A percentile compares a stretch with the other conserved stretches of the same genome.
phyloP scores from a whole-genome alignment of 2,329 filamentous ascomycete genomes.

The Aulographum hederae region DNA sequence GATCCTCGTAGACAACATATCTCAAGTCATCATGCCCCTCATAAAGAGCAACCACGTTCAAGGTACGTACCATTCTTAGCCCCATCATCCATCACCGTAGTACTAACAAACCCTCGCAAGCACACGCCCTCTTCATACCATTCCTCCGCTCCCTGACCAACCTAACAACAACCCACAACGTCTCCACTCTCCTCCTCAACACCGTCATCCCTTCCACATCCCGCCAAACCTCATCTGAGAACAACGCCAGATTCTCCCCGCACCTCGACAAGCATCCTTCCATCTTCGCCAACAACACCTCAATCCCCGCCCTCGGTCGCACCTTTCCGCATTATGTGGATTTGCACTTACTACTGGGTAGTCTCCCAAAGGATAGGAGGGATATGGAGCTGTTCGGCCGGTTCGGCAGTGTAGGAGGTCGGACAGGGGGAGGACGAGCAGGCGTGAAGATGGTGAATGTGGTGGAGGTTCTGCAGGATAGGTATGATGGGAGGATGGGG shows the following conservation, averaged over 20 bases:
- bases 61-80: conserved; percentile 10
- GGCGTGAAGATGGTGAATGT: conserved; percentile 16
- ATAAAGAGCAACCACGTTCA: conserved; percentile 18
- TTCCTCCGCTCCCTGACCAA: conserved; percentile 23
- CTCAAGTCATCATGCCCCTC: conserved; percentile 17
- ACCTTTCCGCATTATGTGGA: conserved; percentile 19
- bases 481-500: conserved; percentile 17
- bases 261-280: conserved; percentile 12
- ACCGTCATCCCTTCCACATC: conserved; percentile 9
- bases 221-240: too few relatives aligned
- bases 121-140: conserved; percentile 20
- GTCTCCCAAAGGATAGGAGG: conserved; percentile 14
- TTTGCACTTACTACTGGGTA: conserved; percentile 21
- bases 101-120: conserved; percentile 8
- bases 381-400: too few relatives aligned
- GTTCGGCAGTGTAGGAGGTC: conserved; percentile 13
- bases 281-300: conserved; percentile 20
- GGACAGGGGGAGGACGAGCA: conserved; percentile 4
- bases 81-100: conserved; percentile 12
- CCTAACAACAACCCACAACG: conserved; percentile 16
- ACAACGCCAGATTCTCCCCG: neutral
- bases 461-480: conserved; percentile 25
- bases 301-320: conserved; percentile 19
- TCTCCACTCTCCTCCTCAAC: conserved; percentile 24
- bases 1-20: conserved; percentile 22